These are phyloP conservation scores for Forsythia viridissima DNA, from an alignment of 257 asterid genomes.

Conservation along the genomic window DNA sequence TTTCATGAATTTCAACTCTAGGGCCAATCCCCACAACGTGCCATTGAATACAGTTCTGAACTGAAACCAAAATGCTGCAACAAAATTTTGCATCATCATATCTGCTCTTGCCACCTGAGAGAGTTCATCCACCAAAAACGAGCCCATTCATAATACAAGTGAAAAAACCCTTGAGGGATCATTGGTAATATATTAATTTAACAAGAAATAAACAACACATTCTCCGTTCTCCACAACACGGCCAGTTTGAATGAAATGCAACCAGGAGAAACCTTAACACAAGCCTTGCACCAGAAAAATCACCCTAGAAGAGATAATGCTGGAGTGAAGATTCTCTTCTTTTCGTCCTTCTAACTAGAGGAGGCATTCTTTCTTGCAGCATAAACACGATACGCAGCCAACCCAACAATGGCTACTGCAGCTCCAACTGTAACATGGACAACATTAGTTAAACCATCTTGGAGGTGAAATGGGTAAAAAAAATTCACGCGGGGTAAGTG, in stretches of 20 bases:
- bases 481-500: neutral
- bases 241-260: neutral
- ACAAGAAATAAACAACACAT: neutral
- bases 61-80: neutral
- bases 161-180: no score
- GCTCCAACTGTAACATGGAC: conserved; percentile 70
- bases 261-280: neutral
- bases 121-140: neutral
- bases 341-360: conserved; percentile 46
- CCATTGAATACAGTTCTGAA: no score
- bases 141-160: neutral
- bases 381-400: conserved; percentile 91
- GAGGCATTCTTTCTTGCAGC: conserved; percentile 67
- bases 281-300: neutral
- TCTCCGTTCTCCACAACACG: neutral
- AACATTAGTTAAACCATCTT: neutral
- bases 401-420: conserved; percentile 82
- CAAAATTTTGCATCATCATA: neutral
- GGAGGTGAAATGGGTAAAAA: neutral
- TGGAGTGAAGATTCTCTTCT: neutral
- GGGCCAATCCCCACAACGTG: no score
- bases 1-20: neutral
- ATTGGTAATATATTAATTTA: neutral
- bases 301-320: neutral
- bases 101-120: neutral